A percentile compares a stretch with the other conserved stretches of the same genome.
Conservation (phyloP, 208 protist genomes). For the Trypanosoma scelopori region DNA sequence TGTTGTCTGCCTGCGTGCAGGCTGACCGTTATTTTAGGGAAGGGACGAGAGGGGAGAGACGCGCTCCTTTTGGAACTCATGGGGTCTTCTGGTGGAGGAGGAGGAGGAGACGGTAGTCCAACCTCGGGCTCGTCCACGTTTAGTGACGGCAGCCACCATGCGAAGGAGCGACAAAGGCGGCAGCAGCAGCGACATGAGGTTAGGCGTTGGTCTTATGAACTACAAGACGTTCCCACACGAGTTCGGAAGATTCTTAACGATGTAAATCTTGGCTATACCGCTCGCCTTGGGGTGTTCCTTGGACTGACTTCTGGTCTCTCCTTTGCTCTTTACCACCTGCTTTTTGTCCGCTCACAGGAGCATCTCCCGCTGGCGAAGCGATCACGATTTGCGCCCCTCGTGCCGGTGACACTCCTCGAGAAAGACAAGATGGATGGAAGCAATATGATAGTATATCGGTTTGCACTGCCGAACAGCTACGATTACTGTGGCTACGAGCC, state of each 20-base stretch:
- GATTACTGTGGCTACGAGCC: constrained; percentile 88
- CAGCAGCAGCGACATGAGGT: background rate
- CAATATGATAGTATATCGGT: constrained; percentile 69
- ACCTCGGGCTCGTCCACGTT: constrained; percentile 5
- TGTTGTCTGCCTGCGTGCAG: background rate
- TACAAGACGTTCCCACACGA: constrained; percentile 65
- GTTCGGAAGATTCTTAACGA: constrained; percentile 46
- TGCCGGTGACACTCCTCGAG: constrained; percentile 76
- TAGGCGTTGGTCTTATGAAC: constrained; percentile 61
- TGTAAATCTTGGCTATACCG: constrained; percentile 73
- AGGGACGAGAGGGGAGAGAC: background rate
- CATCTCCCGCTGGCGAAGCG: constrained; percentile 67
- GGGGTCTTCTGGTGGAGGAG: background rate
- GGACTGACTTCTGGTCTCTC: constrained; percentile 27
- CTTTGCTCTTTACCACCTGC: constrained; percentile 44
- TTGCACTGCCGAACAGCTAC: constrained; percentile 77
- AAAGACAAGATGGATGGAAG: constrained; percentile 50
- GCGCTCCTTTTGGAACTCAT: background rate
- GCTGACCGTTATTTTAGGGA: constrained; percentile 2
- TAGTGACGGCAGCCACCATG: constrained; percentile 12
- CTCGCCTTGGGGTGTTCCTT: constrained; percentile 36
- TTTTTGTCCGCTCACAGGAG: constrained; percentile 58
- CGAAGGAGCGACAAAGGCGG: background rate
- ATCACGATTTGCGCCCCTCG: constrained; percentile 54
- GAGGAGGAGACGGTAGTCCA: background rate